Conservation (phyloP, 352 stramenopile species). For the Phytopythium chamaehyphon region DNA sequence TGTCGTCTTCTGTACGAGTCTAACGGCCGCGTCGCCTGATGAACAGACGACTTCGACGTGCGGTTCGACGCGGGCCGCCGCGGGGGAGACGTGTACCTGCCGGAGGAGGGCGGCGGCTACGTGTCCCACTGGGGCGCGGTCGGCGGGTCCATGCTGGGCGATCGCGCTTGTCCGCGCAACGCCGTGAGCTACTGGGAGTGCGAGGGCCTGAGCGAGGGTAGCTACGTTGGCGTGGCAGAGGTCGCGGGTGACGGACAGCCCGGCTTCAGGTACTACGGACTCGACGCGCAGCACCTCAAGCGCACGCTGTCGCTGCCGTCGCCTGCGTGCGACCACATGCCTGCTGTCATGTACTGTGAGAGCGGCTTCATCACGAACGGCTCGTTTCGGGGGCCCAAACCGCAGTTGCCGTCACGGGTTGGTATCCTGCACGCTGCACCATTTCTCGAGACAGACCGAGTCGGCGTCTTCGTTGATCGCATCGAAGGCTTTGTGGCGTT, state of each 20-base stretch:
- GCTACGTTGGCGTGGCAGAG: constrained; percentile 50
- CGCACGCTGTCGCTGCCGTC: constrained; percentile 43
- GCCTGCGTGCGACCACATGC: constrained; percentile 58
- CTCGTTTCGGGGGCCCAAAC: constrained; percentile 51
- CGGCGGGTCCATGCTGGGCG: constrained; percentile 45
- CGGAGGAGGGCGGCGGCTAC: constrained; percentile 27
- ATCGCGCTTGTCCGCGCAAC: constrained; percentile 28
- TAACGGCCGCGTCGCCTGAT: not conserved
- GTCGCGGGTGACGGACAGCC: constrained; percentile 24
- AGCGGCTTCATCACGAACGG: constrained; percentile 64
- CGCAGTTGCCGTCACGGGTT: constrained; percentile 32
- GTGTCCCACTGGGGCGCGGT: constrained; percentile 37
- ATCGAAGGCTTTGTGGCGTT: constrained; percentile 52
- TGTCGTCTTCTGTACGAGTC: not conserved
- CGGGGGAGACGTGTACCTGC: constrained; percentile 42
- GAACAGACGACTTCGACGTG: constrained; percentile 40
- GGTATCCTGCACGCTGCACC: constrained; percentile 40
- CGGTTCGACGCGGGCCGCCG: constrained; percentile 38
- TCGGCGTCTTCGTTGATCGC: constrained; percentile 57
- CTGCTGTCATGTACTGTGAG: constrained; percentile 74
- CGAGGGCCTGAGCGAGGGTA: constrained; percentile 51
- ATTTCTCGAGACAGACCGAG: constrained; percentile 45
- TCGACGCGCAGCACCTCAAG: constrained; percentile 33
- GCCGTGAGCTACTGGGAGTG: constrained; percentile 72
- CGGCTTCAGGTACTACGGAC: constrained; percentile 37